Conservation (phyloP, 2,329 filamentous ascomycete species). For the Tolypocladium ophioglossoides region DNA sequence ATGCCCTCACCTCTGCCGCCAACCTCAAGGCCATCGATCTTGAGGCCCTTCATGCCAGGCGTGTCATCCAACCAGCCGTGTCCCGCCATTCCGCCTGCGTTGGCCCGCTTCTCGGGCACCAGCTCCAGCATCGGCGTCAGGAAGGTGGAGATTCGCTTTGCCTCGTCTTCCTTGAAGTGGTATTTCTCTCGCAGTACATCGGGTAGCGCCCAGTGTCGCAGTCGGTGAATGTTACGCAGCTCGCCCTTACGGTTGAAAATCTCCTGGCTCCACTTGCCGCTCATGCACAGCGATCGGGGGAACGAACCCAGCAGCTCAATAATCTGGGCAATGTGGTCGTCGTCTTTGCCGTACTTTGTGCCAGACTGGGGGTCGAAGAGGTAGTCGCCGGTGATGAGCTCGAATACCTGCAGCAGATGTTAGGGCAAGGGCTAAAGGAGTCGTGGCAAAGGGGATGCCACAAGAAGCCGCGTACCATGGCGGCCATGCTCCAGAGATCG, state of each 20-base stretch:
- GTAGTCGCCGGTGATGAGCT: constrained; percentile 96
- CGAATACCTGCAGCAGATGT: constrained; percentile 61
- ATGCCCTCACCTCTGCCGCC: constrained; percentile 85
- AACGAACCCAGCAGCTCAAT: constrained; percentile 93
- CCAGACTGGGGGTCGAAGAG: constrained; percentile 97
- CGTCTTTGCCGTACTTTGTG: constrained; percentile 98
- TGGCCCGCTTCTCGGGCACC: constrained; percentile 77
- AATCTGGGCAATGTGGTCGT: constrained; percentile 98
- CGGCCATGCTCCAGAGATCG: constrained; percentile 98
- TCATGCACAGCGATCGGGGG: constrained; percentile 81
- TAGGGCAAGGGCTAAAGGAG: neutral
- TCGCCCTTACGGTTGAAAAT: constrained; percentile 98
- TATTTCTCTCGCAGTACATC: constrained; percentile 96
- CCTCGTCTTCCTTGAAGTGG: constrained; percentile 79
- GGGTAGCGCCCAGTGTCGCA: constrained; percentile 89
- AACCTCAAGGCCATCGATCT: constrained; percentile 61
- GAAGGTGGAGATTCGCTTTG: constrained; percentile 69
- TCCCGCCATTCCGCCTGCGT: constrained; percentile 89
- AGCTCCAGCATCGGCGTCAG: constrained; percentile 86
- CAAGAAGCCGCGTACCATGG: constrained; percentile 62
- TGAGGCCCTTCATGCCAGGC: constrained; percentile 74
- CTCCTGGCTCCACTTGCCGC: constrained; percentile 95
- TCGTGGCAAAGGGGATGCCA: neutral
- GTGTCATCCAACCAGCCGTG: constrained; percentile 77
- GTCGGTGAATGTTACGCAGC: constrained; percentile 89